These are phyloP conservation scores for Lavandula angustifolia DNA, from an alignment of 257 asterid species.

Conservation along the genomic window DNA sequence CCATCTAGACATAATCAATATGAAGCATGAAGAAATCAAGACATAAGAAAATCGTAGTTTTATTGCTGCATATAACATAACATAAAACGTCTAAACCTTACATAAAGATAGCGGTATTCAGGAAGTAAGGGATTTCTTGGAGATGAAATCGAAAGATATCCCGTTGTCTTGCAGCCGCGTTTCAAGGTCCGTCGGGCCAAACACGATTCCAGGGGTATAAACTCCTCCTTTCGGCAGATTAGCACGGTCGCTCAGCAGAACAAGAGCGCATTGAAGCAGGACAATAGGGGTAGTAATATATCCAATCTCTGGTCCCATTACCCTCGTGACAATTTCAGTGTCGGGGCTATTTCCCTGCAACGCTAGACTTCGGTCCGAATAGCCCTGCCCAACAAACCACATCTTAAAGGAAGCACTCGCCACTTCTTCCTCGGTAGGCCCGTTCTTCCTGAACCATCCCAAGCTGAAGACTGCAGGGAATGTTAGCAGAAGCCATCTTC, in stretches of 20 bases:
- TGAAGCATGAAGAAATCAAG: not conserved
- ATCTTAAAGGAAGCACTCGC: constrained; percentile 74
- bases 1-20: not conserved
- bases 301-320: constrained; percentile 93
- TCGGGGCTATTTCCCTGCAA: constrained; percentile 54
- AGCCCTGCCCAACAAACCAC: constrained; percentile 94
- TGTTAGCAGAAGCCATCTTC: constrained; percentile 67
- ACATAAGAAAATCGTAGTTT: not conserved
- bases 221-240: constrained; percentile 86
- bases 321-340: constrained; percentile 76
- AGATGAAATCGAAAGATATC: constrained; percentile 73
- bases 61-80: not conserved
- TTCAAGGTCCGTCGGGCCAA: constrained; percentile 76
- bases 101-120: constrained; percentile 6
- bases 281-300: constrained; percentile 76
- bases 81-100: not conserved
- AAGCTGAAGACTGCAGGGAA: constrained; percentile 72
- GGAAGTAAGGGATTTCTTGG: constrained; percentile 47
- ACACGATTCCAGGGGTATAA: constrained; percentile 81
- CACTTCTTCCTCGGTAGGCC: constrained; percentile 88
- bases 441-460: constrained; percentile 67
- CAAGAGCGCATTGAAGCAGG: constrained; percentile 75
- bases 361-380: constrained; percentile 48
- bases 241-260: constrained; percentile 53
- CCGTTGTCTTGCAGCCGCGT: constrained; percentile 73